phyloP scores from a whole-genome alignment of 768 basidiomycete genomes.

The Galerina marginata region DNA sequence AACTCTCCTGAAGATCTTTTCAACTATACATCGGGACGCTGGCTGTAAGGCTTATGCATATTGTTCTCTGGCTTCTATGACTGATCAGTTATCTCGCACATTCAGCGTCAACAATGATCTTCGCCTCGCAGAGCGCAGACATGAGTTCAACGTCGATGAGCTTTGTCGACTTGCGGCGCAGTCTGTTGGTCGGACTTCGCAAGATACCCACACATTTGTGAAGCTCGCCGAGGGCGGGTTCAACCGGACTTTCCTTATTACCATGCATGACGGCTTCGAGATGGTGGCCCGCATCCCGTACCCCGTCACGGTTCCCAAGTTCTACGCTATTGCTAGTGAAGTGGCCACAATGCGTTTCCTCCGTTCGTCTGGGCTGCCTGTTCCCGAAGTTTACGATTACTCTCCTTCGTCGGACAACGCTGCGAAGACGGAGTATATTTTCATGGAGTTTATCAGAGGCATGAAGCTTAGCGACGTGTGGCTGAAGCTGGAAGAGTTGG shows the following conservation, averaged over 20 bases:
- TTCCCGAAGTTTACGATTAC: constrained; percentile 39
- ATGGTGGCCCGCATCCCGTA: constrained; percentile 42
- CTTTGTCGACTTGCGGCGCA: constrained; percentile 49
- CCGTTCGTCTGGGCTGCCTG: constrained; percentile 33
- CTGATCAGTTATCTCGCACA: constrained; percentile 19
- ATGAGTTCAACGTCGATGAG: constrained; percentile 44
- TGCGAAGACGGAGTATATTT: constrained; percentile 40
- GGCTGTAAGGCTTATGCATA: constrained; percentile 41
- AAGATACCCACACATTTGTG: constrained; percentile 35
- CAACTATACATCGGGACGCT: constrained; percentile 47
- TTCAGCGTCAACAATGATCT: constrained; percentile 48
- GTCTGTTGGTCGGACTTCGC: constrained; percentile 41
- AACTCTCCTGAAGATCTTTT: constrained; percentile 39
- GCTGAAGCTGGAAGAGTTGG: constrained; percentile 31
- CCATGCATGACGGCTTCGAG: constrained; percentile 33
- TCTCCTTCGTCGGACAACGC: constrained; percentile 29
- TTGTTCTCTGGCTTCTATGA: constrained; percentile 26
- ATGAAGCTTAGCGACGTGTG: constrained; percentile 39
- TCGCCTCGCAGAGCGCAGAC: constrained; percentile 52
- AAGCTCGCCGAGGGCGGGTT: constrained; percentile 50
- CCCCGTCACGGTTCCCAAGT: constrained; percentile 31
- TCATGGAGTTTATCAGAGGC: constrained; percentile 43
- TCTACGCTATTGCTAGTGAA: constrained; percentile 39
- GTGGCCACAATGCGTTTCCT: constrained; percentile 42
- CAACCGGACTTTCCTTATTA: constrained; percentile 39